Evolutionary conservation across 345 rosid genomes (phyloP), one percentile per base, ranked within the genome.

Genomic region (Populus tremula): DNA sequence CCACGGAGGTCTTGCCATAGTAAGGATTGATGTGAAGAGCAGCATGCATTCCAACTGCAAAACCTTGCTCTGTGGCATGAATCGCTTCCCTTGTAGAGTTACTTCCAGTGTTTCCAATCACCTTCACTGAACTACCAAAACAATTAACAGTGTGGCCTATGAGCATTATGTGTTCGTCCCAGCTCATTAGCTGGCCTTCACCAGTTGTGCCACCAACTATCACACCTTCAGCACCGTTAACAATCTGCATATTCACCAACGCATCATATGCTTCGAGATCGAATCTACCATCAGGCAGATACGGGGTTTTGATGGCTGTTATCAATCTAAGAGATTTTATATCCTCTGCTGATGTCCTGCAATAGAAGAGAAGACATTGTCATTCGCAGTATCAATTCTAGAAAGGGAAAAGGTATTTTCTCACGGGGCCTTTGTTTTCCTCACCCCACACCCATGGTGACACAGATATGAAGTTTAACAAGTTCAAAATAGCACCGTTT

Each of bases 141-240:
- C 91, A 93, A 43, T 90, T 87, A 5, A 93, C 98, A 0, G 94
- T 95, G 78, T 91, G 98, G 54, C 94, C 96, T 64, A 95, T 95
- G 69, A 93, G 97, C 94, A 88, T 92, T 76, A 93, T 89, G 82
- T 95, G 98, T 67, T 95, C 98, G 31, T 95, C 98, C 99, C 98
- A 93, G 82, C 96, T 91, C 97, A 93, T 95, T 64, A 93, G 73
- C 31, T 93, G 98, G 18, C 99, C 99, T 84, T 95, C 99, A 41
- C 97, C 99, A 0, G 99, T 93, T 67, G 96, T 91, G 67, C 98
- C 99, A 11, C 97, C 97, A 56, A 95, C 96, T 20, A 95, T 89
- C 71, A 93, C 87, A 82, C 92, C 97, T 87, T 90, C 94, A 9
- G 82, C 94, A 4, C 96, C 94, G 76, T 85, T 77, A 64, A 62